phyloP scores from a whole-genome alignment of 306 rosid species.

The Cyamopsis tetragonoloba region DNA sequence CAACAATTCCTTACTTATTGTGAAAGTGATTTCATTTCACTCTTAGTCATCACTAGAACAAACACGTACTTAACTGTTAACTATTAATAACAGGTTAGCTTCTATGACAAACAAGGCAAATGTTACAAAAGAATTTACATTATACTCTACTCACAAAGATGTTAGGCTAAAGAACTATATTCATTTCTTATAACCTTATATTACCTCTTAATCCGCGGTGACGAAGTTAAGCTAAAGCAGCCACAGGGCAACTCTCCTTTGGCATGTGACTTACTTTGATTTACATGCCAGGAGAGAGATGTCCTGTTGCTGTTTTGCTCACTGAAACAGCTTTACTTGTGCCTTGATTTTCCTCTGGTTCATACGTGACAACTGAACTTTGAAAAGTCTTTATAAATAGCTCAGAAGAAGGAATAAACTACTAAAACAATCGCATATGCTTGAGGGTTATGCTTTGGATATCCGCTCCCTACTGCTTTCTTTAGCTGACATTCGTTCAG shows the following conservation, averaged over 20 bases:
- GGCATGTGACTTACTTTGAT: slow-evolving; percentile 30
- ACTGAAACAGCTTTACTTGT: neutral
- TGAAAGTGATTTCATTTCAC: no score
- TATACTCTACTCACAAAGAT: neutral
- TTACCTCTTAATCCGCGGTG: neutral
- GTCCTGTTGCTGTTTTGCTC: slow-evolving; percentile 38
- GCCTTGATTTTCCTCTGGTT: neutral
- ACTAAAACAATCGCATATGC: slow-evolving; percentile 37
- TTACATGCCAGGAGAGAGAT: slow-evolving; percentile 35
- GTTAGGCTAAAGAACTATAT: neutral
- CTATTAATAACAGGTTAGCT: neutral
- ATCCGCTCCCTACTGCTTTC: slow-evolving; percentile 7
- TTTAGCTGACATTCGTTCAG: neutral
- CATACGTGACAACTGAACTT: neutral
- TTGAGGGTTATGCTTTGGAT: slow-evolving; percentile 24
- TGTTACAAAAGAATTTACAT: neutral
- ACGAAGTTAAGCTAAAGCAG: slow-evolving; percentile 37
- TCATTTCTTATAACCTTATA: neutral
- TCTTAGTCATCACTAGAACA: no score
- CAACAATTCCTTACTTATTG: no score
- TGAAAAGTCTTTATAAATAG: slow-evolving; percentile 8
- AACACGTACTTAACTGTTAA: no score
- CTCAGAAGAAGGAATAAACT: slow-evolving; percentile 33
- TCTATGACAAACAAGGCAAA: neutral
- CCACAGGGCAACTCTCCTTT: slow-evolving; percentile 58